These are phyloP conservation scores for Cryptosporidium sp. DNA, from an alignment of 169 alveolate species.

Conservation along the genomic window DNA sequence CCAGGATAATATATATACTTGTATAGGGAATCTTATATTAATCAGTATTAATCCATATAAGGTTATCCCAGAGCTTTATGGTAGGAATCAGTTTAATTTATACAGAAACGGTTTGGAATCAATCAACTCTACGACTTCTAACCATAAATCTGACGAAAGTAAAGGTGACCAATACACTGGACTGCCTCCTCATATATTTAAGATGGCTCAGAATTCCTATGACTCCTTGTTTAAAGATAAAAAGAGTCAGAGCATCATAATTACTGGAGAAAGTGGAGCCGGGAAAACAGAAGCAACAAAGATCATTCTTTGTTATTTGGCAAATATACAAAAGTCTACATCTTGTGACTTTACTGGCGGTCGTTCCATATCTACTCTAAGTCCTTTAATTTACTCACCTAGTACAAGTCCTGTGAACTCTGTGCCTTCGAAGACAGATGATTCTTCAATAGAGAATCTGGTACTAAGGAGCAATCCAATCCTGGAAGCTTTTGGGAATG, in stretches of 20 bases:
- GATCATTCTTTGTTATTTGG: slow-evolving; percentile 86
- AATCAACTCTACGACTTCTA: neutral
- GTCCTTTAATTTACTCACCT: slow-evolving; percentile 20
- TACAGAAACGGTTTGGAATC: slow-evolving; percentile 48
- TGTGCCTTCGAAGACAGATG: slow-evolving; percentile 11
- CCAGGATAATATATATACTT: slow-evolving; percentile 84
- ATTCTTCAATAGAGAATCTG: slow-evolving; percentile 51
- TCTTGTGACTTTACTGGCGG: neutral
- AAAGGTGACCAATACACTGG: slow-evolving; percentile 13
- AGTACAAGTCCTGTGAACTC: slow-evolving; percentile 17
- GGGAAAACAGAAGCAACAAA: slow-evolving; percentile 94
- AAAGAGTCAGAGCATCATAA: slow-evolving; percentile 90
- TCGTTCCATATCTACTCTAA: neutral
- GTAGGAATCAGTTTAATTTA: neutral
- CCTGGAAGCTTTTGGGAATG: slow-evolving; percentile 99
- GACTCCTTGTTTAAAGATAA: slow-evolving; percentile 83
- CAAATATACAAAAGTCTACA: slow-evolving; percentile 77
- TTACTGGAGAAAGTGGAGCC: slow-evolving; percentile 95
- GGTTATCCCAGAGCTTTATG: slow-evolving; percentile 42
- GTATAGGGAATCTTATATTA: slow-evolving; percentile 88
- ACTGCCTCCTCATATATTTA: slow-evolving; percentile 89
- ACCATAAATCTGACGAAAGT: neutral
- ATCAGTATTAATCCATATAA: slow-evolving; percentile 90
- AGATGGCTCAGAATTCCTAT: slow-evolving; percentile 88
- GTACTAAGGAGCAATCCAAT: slow-evolving; percentile 95